A percentile compares a stretch with the other conserved stretches of the same genome.
Evolutionary conservation across 2,329 filamentous ascomycete genomes (phyloP).

Genomic region (Fusarium annulatum): DNA sequence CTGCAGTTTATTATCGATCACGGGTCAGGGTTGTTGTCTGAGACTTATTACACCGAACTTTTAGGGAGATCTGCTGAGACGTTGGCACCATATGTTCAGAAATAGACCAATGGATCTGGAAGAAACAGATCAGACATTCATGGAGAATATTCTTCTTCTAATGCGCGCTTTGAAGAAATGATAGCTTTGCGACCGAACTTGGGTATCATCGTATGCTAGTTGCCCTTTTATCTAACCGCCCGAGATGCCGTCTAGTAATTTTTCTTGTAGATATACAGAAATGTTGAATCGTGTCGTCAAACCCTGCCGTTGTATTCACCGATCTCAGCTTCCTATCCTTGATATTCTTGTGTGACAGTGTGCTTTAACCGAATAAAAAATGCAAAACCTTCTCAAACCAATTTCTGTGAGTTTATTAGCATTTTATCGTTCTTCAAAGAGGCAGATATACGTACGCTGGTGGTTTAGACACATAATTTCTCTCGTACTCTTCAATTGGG

Average conservation of each 20-base stretch:
- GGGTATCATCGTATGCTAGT: background rate
- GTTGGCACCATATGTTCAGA: conserved; percentile 2
- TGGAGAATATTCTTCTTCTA: rapidly evolving
- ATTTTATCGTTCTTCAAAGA: rapidly evolving
- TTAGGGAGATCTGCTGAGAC: conserved; percentile 21
- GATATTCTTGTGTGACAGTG: rapidly evolving
- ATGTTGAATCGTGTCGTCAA: background rate
- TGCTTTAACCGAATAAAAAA: background rate
- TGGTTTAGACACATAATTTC: conserved; percentile 1
- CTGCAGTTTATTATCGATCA: conserved; percentile 36
- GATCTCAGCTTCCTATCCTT: background rate
- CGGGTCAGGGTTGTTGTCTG: conserved; percentile 24
- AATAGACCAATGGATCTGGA: background rate
- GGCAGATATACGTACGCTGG: background rate
- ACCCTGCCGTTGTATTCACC: background rate
- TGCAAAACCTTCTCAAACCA: conserved; percentile 19
- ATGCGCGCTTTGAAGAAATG: background rate
- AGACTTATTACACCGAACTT: conserved; percentile 23
- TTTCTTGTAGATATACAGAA: background rate
- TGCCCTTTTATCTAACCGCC: background rate
- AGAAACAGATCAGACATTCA: too few relatives aligned
- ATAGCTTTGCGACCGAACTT: background rate
- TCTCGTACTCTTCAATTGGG: conserved; percentile 12
- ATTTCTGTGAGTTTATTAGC: background rate
- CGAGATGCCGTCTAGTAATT: background rate